Percentiles rank a stretch among this genome's conserved stretches.
These are phyloP conservation scores for Scutellaria barbata DNA, from an alignment of 257 asterid species.

Conservation along the genomic window DNA sequence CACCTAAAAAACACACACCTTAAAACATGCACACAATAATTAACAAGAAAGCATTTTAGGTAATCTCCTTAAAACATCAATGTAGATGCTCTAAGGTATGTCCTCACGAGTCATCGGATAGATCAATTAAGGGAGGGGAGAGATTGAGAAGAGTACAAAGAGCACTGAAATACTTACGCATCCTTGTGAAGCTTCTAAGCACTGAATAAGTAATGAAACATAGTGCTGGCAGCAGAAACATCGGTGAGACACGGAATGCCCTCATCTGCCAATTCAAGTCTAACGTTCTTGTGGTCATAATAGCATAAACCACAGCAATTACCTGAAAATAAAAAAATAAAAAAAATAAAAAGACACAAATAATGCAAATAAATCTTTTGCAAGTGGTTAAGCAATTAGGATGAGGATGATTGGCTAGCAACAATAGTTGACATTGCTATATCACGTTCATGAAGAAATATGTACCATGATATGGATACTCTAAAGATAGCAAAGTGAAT, in stretches of 20 bases:
- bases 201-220: constrained; percentile 56
- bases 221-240: constrained; percentile 81
- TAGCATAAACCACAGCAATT: constrained; percentile 83
- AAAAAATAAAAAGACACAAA: not conserved
- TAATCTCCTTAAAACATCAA: too few relatives aligned
- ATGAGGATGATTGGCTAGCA: not conserved
- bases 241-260: constrained; percentile 82
- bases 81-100: too few relatives aligned
- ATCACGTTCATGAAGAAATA: not conserved
- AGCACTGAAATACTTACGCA: constrained; percentile 64
- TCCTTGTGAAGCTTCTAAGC: constrained; percentile 65
- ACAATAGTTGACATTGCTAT: not conserved
- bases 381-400: not conserved
- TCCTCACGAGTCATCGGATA: not conserved
- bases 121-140: not conserved
- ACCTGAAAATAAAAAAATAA: constrained; percentile 46
- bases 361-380: not conserved
- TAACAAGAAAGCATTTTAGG: too few relatives aligned
- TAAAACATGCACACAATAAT: too few relatives aligned
- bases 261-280: constrained; percentile 85
- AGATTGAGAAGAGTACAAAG: not conserved
- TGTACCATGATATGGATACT: not conserved
- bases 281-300: constrained; percentile 74
- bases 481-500: not conserved
- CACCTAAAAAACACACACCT: too few relatives aligned